Conservation (phyloP, 306 rosid genomes). For the Cicer cuneatum region DNA sequence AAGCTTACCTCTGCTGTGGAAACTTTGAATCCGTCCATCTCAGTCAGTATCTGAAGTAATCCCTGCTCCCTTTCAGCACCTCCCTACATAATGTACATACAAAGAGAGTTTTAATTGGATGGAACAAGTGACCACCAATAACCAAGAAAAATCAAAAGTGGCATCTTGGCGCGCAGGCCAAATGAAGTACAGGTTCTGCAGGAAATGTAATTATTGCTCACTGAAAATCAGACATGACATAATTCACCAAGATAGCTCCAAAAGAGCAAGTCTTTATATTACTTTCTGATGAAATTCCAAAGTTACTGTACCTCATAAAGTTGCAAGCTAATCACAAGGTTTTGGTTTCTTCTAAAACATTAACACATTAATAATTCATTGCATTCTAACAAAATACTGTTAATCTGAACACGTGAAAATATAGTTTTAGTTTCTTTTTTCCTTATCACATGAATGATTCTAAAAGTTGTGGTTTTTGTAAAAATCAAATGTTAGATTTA, state of each 20-base stretch:
- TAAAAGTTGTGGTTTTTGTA: slow-evolving; percentile 8
- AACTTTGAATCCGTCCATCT: slow-evolving; percentile 97
- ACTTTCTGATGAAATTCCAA: slow-evolving; percentile 34
- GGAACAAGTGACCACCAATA: slow-evolving; percentile 20
- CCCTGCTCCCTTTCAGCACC: slow-evolving; percentile 99
- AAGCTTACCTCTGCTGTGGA: slow-evolving; percentile 79
- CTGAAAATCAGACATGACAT: slow-evolving; percentile 11
- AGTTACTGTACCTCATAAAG: slow-evolving; percentile 15
- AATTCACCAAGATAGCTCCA: slow-evolving; percentile 32
- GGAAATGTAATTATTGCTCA: slow-evolving; percentile 14
- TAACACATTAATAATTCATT: slow-evolving; percentile 26
- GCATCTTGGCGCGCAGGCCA: slow-evolving; percentile 12
- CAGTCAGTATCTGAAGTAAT: slow-evolving; percentile 94
- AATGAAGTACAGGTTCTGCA: slow-evolving; percentile 23
- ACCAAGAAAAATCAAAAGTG: slow-evolving; percentile 15
- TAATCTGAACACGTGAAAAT: slow-evolving; percentile 27
- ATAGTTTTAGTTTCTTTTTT: not conserved
- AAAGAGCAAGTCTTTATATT: slow-evolving; percentile 11
- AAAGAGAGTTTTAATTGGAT: slow-evolving; percentile 31
- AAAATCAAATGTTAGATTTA: slow-evolving; percentile 1
- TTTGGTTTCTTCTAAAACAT: slow-evolving; percentile 7
- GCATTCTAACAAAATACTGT: not conserved
- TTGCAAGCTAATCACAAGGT: not conserved
- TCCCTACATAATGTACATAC: slow-evolving; percentile 65
- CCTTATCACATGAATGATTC: slow-evolving; percentile 25